These are phyloP conservation scores for Epicoccum sorghinum DNA, from an alignment of 2,329 filamentous ascomycete genomes.

Conservation along the genomic window DNA sequence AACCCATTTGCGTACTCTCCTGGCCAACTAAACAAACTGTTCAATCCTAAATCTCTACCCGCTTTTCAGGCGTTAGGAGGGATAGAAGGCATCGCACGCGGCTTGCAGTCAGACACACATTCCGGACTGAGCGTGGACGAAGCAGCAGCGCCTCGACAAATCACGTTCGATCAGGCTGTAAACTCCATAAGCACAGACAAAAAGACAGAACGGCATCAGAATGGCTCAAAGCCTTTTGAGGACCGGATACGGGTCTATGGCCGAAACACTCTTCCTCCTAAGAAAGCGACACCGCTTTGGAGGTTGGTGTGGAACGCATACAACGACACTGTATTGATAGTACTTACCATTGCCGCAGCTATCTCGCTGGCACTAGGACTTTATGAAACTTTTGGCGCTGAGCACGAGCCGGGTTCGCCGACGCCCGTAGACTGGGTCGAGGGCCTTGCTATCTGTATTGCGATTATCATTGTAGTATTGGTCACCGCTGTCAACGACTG, in stretches of 20 bases:
- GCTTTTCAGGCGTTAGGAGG: conserved; percentile 62
- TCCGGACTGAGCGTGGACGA: conserved; percentile 61
- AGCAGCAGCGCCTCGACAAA: conserved; percentile 50
- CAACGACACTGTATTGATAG: conserved; percentile 75
- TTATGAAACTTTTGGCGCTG: conserved; percentile 66
- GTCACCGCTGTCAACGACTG: conserved; percentile 47
- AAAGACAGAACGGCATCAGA: conserved; percentile 25
- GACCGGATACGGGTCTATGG: conserved; percentile 67
- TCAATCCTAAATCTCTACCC: conserved; percentile 57
- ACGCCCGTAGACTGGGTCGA: conserved; percentile 50
- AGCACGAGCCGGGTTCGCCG: conserved; percentile 51
- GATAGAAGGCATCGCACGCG: conserved; percentile 58
- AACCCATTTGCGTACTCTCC: conserved; percentile 63
- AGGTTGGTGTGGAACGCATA: conserved; percentile 71
- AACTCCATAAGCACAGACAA: conserved; percentile 36
- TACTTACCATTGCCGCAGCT: conserved; percentile 70
- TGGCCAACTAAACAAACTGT: conserved; percentile 60
- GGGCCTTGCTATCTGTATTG: conserved; percentile 46
- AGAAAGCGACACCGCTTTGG: conserved; percentile 67
- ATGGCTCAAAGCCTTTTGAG: conserved; percentile 46
- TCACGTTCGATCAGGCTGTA: conserved; percentile 59
- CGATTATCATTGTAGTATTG: conserved; percentile 46
- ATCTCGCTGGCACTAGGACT: conserved; percentile 73
- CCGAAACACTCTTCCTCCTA: conserved; percentile 67
- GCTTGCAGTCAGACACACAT: conserved; percentile 57